phyloP scores from a whole-genome alignment of 73 alveolate genomes.

The Uronychia setigera region DNA sequence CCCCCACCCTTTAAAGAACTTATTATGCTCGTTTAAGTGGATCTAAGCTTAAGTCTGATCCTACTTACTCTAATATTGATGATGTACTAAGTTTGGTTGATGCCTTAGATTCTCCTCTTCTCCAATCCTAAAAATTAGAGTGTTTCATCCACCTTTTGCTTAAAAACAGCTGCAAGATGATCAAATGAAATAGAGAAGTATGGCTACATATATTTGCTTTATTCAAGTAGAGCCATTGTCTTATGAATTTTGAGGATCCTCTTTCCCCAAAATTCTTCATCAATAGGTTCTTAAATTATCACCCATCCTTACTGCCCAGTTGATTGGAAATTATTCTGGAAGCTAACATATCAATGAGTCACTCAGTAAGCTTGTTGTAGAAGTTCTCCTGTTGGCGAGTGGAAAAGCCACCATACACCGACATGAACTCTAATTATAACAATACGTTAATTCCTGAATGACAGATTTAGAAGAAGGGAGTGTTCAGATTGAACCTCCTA shows the following conservation, averaged over 20 bases:
- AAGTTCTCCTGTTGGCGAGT: slow-evolving; percentile 36
- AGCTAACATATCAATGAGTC: neutral
- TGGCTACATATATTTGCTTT: slow-evolving; percentile 34
- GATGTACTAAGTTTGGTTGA: neutral
- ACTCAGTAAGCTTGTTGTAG: slow-evolving; percentile 31
- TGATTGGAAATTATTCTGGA: neutral
- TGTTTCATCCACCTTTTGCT: neutral
- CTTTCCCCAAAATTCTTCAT: neutral
- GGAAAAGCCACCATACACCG: slow-evolving; percentile 49
- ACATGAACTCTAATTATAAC: slow-evolving; percentile 30
- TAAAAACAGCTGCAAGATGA: slow-evolving; percentile 9
- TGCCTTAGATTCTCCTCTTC: neutral
- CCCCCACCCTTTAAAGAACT: no score
- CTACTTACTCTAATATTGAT: neutral
- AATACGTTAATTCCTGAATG: no score
- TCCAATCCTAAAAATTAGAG: neutral
- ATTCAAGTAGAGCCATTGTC: slow-evolving; percentile 27
- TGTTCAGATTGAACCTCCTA: no score
- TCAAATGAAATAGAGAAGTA: slow-evolving; percentile 26
- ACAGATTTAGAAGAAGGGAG: no score
- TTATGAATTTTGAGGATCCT: slow-evolving; percentile 26
- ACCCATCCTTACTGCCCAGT: neutral
- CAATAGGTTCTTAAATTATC: neutral
- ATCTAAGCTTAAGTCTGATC: neutral
- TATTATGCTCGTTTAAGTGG: no score